Evolutionary conservation across 2,329 filamentous ascomycete genomes (phyloP), one percentile per base, ranked within the genome.

Genomic region (Coniella vitis): DNA sequence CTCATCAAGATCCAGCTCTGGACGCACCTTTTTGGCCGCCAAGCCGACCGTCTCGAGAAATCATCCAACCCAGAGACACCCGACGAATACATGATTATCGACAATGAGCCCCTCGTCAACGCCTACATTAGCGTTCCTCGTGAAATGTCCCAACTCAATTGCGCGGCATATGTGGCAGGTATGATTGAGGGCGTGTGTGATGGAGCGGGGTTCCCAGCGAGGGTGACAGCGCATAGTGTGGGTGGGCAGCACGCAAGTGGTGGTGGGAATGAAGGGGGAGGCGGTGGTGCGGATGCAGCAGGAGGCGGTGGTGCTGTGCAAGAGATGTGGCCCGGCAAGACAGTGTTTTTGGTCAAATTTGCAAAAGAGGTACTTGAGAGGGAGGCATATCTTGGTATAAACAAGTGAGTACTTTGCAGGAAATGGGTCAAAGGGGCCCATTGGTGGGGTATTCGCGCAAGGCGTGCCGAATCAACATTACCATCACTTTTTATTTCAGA

Each of bases 71-170:
- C 87, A 8, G 80, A 84, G 46, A 91, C 90, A 45, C 84, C 88
- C 8, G 89, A 93, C 59, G 91, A 97, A 72, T 98, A 97, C 74
- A 97, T 98, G 91, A 93, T 98, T 60, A 88, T 90, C 60, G 93
- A 98, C 70, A 97, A 98, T 69, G 93, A 97, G 65, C 93, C 93
- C 19, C 76, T 97, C 44, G 91, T 97, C 35, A 97, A 96, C 68
- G 84, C 86, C 54, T 97, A 93, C 70, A 86, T 98, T 63, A 89
- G 83, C 60, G 86, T 97, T 46, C 93, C 93, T 14, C 86, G 86
- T 61, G 93, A 98, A 69, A 95, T 98, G 87, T 90, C 80, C 68
- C 87, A 93, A 77, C 76, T 98, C 61, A 97, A 96, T 67, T 96
- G 91, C 68, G 93, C 91, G 16, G 93, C 93, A 9, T 98, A 87